Evolutionary conservation across 2,329 filamentous ascomycete genomes (phyloP), one percentile per base, ranked within the genome.

Genomic region (Alternaria dauci): DNA sequence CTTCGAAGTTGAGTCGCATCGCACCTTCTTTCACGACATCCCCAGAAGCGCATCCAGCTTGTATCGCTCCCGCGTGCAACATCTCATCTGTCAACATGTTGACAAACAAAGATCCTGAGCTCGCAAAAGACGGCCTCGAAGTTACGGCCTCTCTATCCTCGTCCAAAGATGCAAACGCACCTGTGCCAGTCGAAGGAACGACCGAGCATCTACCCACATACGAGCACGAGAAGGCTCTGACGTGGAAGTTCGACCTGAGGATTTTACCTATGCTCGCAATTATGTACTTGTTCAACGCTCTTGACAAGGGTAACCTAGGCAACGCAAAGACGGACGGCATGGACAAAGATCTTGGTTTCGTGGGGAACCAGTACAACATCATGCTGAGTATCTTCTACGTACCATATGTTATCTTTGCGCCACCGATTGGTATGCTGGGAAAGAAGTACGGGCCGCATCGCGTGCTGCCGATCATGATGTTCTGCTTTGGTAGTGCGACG

Each of bases 321-420:
- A 82, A 82, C 61, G 81, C 81, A 46, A 81, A 81, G 63, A 83
- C 81, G 0, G 79, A 79, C 42, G 75, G 76, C 12, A 74, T 83
- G 63, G 80, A 83, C 54, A 79, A 78, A 25, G 85, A 88, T 68
- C 79, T 92, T 20, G 75, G 85, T 32, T 88, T 93, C 77, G 83
- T 83, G 43, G 75, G 79, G 1, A 84, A 87, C 63, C 84, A 91
- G 72, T 91, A 92, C 79, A 92, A 91, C 72, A 83, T 88, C 28
- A 84, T 92, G 48, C 77, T 92, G 36, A 52, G 67, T 48, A 88
- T 93, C 65, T 93, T 93, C 81, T 93, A 91, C 76, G 82, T 93
- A 7, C 90, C 90, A 0, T 92, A 90, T 73, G 89, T 92, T 36
- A 72, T 93, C 3, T 90, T 88, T 55, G 89, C 88, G 2, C 89